These are phyloP conservation scores for Berkeleyomyces basicola DNA, from an alignment of 2,329 filamentous ascomycete genomes.

Conservation along the genomic window DNA sequence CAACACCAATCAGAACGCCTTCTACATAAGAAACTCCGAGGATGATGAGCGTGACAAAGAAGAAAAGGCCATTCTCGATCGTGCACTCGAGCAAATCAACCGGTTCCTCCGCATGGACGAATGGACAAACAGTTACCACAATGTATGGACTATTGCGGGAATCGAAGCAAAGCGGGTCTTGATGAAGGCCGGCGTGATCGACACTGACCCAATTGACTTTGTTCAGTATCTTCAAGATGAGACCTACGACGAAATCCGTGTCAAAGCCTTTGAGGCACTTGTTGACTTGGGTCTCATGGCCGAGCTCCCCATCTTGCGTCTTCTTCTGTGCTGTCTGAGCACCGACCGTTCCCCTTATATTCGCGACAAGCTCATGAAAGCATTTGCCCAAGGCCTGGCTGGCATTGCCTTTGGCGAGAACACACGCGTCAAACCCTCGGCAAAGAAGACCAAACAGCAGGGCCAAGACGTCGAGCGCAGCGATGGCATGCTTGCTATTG, in stretches of 20 bases:
- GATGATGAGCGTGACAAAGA: constrained; percentile 27
- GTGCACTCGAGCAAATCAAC: constrained; percentile 46
- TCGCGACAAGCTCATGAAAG: constrained; percentile 41
- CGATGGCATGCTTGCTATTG: constrained; percentile 12
- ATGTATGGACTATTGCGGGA: constrained; percentile 46
- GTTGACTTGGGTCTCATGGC: constrained; percentile 45
- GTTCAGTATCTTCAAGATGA: constrained; percentile 48
- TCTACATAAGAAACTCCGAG: constrained; percentile 16
- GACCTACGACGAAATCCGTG: constrained; percentile 44
- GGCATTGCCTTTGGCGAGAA: constrained; percentile 45
- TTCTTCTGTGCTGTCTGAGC: constrained; percentile 41
- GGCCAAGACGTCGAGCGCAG: constrained; percentile 1
- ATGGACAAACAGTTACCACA: constrained; percentile 51
- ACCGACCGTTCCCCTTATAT: constrained; percentile 49
- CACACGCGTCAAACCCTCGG: constrained; percentile 5
- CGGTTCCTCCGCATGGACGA: constrained; percentile 51
- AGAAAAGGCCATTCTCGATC: constrained; percentile 32
- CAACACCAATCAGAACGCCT: constrained; percentile 22
- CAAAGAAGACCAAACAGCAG: background rate
- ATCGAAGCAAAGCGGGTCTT: constrained; percentile 43
- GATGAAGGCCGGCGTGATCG: constrained; percentile 48
- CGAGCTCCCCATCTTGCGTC: constrained; percentile 36
- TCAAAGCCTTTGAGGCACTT: constrained; percentile 48
- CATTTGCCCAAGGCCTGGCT: constrained; percentile 42
- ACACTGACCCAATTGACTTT: constrained; percentile 36